Percentiles rank a stretch among this genome's conserved stretches.
Conservation (phyloP, 2,329 filamentous ascomycete genomes). For the Alternaria rosae region DNA sequence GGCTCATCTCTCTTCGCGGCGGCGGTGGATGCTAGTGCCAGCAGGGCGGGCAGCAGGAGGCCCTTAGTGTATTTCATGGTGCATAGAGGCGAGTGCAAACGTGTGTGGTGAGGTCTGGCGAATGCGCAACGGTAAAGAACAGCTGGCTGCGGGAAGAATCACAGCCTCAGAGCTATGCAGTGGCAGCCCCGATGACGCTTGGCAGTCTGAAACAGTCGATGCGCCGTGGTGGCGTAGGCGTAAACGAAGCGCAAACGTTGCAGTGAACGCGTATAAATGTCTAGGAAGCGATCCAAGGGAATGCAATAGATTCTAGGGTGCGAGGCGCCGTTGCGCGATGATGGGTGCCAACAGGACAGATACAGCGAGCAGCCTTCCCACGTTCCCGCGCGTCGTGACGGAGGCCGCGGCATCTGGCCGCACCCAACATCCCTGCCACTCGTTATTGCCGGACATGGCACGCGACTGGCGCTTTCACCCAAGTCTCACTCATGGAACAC, state of each 20-base stretch:
- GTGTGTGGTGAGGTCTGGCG: slow-evolving; percentile 23
- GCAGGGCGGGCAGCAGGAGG: slow-evolving; percentile 59
- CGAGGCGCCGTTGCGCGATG: slow-evolving; percentile 6
- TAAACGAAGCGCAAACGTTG: not conserved
- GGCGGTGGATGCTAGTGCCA: slow-evolving; percentile 52
- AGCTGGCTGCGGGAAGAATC: slow-evolving; percentile 44
- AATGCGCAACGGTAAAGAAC: slow-evolving; percentile 34
- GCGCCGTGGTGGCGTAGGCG: slow-evolving; percentile 27
- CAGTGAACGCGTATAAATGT: not conserved
- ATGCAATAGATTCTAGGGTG: not conserved
- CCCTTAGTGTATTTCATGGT: slow-evolving; percentile 50
- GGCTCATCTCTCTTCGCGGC: slow-evolving; percentile 62
- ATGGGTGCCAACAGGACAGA: slow-evolving; percentile 12
- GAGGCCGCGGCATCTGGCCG: slow-evolving; percentile 16
- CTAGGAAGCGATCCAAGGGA: not conserved
- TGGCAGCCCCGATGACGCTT: slow-evolving; percentile 37
- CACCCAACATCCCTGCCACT: slow-evolving; percentile 14
- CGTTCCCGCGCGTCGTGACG: slow-evolving; percentile 20
- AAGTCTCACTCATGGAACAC: not conserved
- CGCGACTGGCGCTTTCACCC: not conserved
- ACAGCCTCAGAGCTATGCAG: slow-evolving; percentile 41
- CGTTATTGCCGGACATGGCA: not conserved
- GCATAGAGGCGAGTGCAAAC: slow-evolving; percentile 40
- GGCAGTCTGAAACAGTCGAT: slow-evolving; percentile 42
- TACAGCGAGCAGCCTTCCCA: slow-evolving; percentile 14